These are phyloP conservation scores for Wickerhamomyces canadensis DNA, from an alignment of 805 yeast genomes.

Conservation along the genomic window DNA sequence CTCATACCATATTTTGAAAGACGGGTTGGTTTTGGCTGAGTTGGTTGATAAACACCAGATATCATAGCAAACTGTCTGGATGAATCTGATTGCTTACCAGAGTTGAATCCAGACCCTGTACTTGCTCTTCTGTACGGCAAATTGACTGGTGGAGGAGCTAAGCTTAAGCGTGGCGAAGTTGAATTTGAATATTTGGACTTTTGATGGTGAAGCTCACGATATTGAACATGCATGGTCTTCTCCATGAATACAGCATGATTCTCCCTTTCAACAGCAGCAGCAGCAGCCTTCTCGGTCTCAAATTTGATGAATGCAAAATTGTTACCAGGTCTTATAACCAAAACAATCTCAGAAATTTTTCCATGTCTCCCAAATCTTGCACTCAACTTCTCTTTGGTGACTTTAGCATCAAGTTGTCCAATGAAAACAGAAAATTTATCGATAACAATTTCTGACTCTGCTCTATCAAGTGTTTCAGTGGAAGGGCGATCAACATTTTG, in stretches of 20 bases:
- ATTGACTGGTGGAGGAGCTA: constrained; percentile 83
- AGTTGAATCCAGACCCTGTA: constrained; percentile 22
- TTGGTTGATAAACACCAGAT: constrained; percentile 3
- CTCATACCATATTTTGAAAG: constrained; percentile 6
- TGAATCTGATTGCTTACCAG: neutral
- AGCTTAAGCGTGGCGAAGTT: constrained; percentile 36
- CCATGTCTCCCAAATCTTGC: constrained; percentile 69
- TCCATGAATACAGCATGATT: constrained; percentile 72
- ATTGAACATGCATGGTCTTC: constrained; percentile 81
- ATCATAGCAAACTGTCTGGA: constrained; percentile 1
- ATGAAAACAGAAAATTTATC: constrained; percentile 74
- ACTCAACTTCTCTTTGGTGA: constrained; percentile 47
- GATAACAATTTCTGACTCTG: constrained; percentile 37
- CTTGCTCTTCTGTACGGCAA: constrained; percentile 40
- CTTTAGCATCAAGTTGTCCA: constrained; percentile 59
- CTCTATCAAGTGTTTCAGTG: constrained; percentile 12
- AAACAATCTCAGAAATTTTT: constrained; percentile 46
- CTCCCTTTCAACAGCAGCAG: constrained; percentile 80
- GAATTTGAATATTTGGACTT: constrained; percentile 15
- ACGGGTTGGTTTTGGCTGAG: neutral
- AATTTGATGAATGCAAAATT: constrained; percentile 72
- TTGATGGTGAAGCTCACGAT: constrained; percentile 50
- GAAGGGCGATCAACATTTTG: constrained; percentile 63
- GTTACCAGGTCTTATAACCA: constrained; percentile 45
- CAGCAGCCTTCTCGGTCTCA: constrained; percentile 65